Percentiles rank a stretch among this genome's conserved stretches.
Evolutionary conservation across 495 filamentous ascomycete genomes (phyloP).

Genomic region (Hapsidospora chrysogenum): DNA sequence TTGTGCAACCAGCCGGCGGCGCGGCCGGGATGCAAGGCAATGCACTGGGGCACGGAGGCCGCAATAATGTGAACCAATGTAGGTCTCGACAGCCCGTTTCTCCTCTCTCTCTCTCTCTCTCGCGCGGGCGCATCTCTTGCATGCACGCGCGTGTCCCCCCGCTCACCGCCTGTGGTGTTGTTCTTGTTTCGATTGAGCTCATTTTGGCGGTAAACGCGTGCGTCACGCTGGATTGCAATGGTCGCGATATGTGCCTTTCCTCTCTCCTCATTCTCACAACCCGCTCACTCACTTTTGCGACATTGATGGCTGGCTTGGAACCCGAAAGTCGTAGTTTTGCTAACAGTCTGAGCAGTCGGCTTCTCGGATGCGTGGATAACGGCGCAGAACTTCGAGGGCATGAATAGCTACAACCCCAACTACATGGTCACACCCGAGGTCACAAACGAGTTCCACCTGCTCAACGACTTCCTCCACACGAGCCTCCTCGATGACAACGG

Average conservation of each 20-base stretch:
- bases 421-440: constrained; percentile 95
- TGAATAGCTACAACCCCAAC: constrained; percentile 83
- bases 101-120: not conserved
- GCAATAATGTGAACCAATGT: constrained; percentile 63
- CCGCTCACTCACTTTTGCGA: too few species aligned
- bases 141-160: not conserved
- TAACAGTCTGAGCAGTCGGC: too few species aligned
- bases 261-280: too few species aligned
- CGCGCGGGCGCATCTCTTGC: not conserved
- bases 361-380: constrained; percentile 40
- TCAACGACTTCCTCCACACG: constrained; percentile 89
- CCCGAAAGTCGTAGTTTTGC: too few species aligned
- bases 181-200: too few species aligned
- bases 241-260: too few species aligned
- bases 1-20: constrained; percentile 38
- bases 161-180: not conserved
- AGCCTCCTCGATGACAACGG: constrained; percentile 68
- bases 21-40: constrained; percentile 35
- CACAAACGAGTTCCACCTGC: constrained; percentile 84
- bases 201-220: too few species aligned
- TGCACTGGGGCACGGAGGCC: constrained; percentile 29
- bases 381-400: constrained; percentile 69
- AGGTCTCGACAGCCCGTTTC: constrained; percentile 22
- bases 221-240: too few species aligned
- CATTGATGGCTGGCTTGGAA: too few species aligned